A percentile compares a stretch with the other conserved stretches of the same genome.
These are phyloP conservation scores for Prunus dulcis DNA, from an alignment of 306 rosid genomes.

Conservation along the genomic window DNA sequence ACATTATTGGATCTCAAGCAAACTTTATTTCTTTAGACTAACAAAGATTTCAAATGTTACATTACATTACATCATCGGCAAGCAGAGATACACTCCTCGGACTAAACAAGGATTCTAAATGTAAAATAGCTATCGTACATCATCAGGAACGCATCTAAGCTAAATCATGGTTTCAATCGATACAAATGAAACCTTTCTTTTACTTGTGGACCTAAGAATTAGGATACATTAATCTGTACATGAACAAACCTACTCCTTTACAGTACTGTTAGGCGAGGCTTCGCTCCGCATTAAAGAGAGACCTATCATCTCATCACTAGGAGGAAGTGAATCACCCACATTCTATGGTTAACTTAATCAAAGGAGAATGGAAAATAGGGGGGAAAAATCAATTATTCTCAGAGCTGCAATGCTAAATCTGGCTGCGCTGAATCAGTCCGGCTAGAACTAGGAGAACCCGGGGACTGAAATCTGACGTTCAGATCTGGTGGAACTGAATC, in stretches of 20 bases:
- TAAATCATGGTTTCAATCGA: constrained; percentile 20
- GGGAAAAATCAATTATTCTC: constrained; percentile 32
- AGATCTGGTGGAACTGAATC: constrained; percentile 59
- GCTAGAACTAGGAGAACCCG: constrained; percentile 62
- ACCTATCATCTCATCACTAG: constrained; percentile 24
- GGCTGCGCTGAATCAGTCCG: constrained; percentile 56
- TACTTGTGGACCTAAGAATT: constrained; percentile 29
- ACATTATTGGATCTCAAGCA: background rate
- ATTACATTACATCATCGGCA: constrained; percentile 9
- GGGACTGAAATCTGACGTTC: constrained; percentile 55
- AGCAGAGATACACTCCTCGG: constrained; percentile 4
- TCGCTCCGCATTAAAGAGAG: constrained; percentile 21
- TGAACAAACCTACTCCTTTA: constrained; percentile 34
- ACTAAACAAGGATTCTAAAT: constrained; percentile 10
- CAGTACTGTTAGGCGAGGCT: constrained; percentile 36
- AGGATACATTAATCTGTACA: constrained; percentile 54
- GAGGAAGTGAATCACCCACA: constrained; percentile 39
- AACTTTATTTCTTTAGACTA: constrained; percentile 7
- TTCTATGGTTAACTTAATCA: constrained; percentile 48
- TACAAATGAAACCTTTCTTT: constrained; percentile 35
- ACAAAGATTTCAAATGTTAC: background rate
- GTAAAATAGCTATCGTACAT: background rate
- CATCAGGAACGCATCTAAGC: constrained; percentile 7
- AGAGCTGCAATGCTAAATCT: constrained; percentile 63
- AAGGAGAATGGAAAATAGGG: constrained; percentile 6